Evolutionary conservation across 1,139 yeast genomes (phyloP), one percentile per base, ranked within the genome.

Genomic region (Zygoascus meyerae): DNA sequence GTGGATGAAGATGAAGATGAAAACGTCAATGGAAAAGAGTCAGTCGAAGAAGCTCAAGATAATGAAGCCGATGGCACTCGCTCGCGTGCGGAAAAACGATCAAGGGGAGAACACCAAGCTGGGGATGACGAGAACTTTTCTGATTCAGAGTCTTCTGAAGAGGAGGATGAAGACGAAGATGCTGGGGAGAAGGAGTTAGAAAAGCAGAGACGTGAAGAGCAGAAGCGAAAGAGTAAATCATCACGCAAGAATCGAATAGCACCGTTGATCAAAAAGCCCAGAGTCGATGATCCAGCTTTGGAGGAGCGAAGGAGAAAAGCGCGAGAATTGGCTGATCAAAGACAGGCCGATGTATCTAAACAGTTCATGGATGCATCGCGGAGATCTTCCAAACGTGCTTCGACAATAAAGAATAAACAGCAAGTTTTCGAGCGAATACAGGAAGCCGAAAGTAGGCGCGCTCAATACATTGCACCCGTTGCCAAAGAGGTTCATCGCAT

Each of bases 381-480:
- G 58, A 73, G 97, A 56, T 77, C 86, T 1, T 86, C 96, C 0
- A 77, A 87, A 11, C 77, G 98, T 63, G 71, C 79, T 2, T 78
- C 95, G 0, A 94, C 95, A 0, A 76, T 87, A 5, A 82, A 81
- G 55, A 89, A 81, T 60, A 89, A 87, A 57, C 74, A 85, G 52
- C 89, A 83, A 6, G 78, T 89, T 30, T 83, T 86, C 40, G 80
- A 85, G 58, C 81, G 82, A 55, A 68, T 92, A 52, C 77, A 81
- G 52, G 81, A 78, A 55, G 81, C 80, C 50, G 95, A 87, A 63
- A 76, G 75, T 44, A 74, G 85, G 54, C 74, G 86, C 51, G 83
- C 70, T 3, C 62, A 62, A 40, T 61, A 64, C 40, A 59, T 58
- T 9, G 56, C 66, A 3, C 80, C 79, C 0, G 69, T 70, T 10